Evolutionary conservation across 2,329 filamentous ascomycete species (phyloP).

Genomic region (Aspergillus sclerotialis): DNA sequence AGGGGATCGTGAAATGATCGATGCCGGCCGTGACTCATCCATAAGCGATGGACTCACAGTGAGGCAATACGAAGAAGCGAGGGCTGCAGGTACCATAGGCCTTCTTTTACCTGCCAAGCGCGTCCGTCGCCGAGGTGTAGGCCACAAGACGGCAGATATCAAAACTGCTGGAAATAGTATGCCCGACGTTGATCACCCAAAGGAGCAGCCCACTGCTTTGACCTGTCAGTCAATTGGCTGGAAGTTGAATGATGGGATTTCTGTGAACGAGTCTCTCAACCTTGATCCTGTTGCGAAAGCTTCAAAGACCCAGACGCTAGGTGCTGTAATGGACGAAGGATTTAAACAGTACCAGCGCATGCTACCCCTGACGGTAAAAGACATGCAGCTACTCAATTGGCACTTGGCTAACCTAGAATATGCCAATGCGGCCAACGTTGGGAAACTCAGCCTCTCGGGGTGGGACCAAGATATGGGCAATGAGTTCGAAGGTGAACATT

Average conservation of each 20-base stretch:
- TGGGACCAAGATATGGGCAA: slow-evolving; percentile 99
- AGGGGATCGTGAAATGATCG: slow-evolving; percentile 74
- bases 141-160: slow-evolving; percentile 45
- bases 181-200: slow-evolving; percentile 58
- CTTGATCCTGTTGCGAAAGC: slow-evolving; percentile 59
- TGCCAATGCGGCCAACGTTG: slow-evolving; percentile 85
- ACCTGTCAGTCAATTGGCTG: slow-evolving; percentile 80
- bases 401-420: slow-evolving; percentile 98
- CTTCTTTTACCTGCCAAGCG: slow-evolving; percentile 36
- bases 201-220: slow-evolving; percentile 65
- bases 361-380: slow-evolving; percentile 74
- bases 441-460: slow-evolving; percentile 75
- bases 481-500: slow-evolving; percentile 92
- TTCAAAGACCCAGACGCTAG: slow-evolving; percentile 64
- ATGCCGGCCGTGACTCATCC: slow-evolving; percentile 71
- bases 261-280: slow-evolving; percentile 61
- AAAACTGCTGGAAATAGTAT: slow-evolving; percentile 39
- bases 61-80: slow-evolving; percentile 63
- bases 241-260: slow-evolving; percentile 59
- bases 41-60: slow-evolving; percentile 66
- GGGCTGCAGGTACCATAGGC: slow-evolving; percentile 49
- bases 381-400: slow-evolving; percentile 91
- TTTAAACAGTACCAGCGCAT: slow-evolving; percentile 79
- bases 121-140: slow-evolving; percentile 38
- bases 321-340: slow-evolving; percentile 87